phyloP scores from a whole-genome alignment of 2,329 filamentous ascomycete genomes.

The Xylaria sp. region DNA sequence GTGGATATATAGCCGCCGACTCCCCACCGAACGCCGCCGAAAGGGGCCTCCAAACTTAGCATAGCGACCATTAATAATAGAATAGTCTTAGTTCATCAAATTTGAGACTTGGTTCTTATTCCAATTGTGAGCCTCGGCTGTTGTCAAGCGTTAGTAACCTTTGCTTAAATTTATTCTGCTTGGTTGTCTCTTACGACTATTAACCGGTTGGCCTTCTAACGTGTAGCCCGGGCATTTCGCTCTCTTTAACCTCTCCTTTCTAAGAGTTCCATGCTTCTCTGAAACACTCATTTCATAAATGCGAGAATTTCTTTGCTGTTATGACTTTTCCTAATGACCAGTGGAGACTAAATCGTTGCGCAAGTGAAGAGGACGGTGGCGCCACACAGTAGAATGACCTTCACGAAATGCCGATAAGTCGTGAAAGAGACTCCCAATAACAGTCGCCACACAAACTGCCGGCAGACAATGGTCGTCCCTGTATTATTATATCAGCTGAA shows the following conservation, averaged over 20 bases:
- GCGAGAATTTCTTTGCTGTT: background rate
- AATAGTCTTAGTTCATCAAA: too few species aligned
- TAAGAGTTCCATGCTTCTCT: background rate
- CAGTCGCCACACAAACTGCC: background rate
- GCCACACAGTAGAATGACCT: background rate
- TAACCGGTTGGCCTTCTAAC: background rate
- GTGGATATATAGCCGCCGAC: constrained; percentile 31
- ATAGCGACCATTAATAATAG: background rate
- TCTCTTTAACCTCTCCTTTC: background rate
- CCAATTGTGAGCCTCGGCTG: too few species aligned
- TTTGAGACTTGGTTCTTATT: background rate
- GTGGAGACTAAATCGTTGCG: background rate
- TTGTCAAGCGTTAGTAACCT: background rate
- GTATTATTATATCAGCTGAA: too few species aligned
- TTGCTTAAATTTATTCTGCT: background rate
- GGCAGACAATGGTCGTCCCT: background rate
- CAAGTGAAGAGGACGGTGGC: too few species aligned
- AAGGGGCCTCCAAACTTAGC: constrained; percentile 14
- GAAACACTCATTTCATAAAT: background rate
- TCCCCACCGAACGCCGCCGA: constrained; percentile 34
- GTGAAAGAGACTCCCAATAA: background rate
- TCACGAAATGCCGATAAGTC: background rate
- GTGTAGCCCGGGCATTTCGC: background rate
- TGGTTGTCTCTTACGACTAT: background rate
- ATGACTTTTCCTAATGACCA: background rate